Percentiles rank a stretch among this genome's conserved stretches.
Evolutionary conservation across 768 basidiomycete genomes (phyloP).

Genomic region (Flagelloscypha sp.): DNA sequence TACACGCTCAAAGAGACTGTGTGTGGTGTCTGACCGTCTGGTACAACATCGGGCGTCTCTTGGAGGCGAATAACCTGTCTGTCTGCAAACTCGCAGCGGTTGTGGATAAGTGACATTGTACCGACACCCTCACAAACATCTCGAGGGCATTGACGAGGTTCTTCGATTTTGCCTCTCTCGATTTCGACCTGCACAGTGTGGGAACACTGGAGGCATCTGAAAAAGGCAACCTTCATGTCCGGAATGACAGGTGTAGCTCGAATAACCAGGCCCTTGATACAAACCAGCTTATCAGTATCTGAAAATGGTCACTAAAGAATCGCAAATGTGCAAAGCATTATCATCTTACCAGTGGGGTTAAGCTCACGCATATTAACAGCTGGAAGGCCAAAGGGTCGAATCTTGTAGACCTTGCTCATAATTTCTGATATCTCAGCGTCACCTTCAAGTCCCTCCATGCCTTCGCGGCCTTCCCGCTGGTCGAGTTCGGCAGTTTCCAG

Average conservation of each 20-base stretch:
- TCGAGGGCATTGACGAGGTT: conserved; percentile 85
- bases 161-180: conserved; percentile 94
- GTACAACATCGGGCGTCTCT: conserved; percentile 96
- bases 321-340: neutral
- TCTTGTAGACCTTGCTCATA: conserved; percentile 82
- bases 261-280: conserved; percentile 94
- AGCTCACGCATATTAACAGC: conserved; percentile 90
- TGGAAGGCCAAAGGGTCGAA: conserved; percentile 80
- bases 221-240: conserved; percentile 98
- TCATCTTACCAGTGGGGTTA: conserved; percentile 73
- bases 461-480: conserved; percentile 57
- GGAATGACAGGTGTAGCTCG: conserved; percentile 96
- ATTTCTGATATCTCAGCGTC: conserved; percentile 88
- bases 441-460: conserved; percentile 68
- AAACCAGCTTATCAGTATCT: conserved; percentile 98
- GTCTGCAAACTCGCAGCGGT: conserved; percentile 94
- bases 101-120: conserved; percentile 93
- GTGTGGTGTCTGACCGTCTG: conserved; percentile 97
- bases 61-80: conserved; percentile 92
- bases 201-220: conserved; percentile 90
- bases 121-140: conserved; percentile 86
- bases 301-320: conserved; percentile 4
- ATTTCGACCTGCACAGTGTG: conserved; percentile 98
- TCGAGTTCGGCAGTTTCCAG: conserved; percentile 80
- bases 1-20: conserved; percentile 97